A percentile compares a stretch with the other conserved stretches of the same genome.
These are phyloP conservation scores for Arthroderma sp. DNA, from an alignment of 2,329 filamentous ascomycete species.

Conservation along the genomic window DNA sequence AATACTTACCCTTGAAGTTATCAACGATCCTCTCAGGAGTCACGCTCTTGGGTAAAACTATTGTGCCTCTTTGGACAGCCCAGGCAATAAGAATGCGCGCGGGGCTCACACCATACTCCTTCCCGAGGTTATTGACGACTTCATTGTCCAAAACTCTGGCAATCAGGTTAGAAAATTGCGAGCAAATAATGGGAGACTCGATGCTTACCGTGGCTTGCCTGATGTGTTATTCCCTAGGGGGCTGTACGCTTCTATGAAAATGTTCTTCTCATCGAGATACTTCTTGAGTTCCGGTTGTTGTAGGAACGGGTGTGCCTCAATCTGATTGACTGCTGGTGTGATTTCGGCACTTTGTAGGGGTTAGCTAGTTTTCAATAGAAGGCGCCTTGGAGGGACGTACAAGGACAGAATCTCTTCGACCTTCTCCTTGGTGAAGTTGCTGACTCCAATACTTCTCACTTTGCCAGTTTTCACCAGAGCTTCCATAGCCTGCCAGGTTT, in stretches of 20 bases:
- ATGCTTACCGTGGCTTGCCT: constrained; percentile 1
- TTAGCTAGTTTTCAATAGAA: constrained; percentile 20
- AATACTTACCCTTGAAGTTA: constrained; percentile 26
- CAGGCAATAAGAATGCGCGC: constrained; percentile 43
- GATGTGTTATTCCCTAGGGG: constrained; percentile 24
- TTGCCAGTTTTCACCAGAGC: constrained; percentile 42
- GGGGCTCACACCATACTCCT: constrained; percentile 44
- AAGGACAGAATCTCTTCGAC: constrained; percentile 40
- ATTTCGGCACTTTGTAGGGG: constrained; percentile 39
- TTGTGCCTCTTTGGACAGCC: constrained; percentile 40
- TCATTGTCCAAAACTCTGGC: constrained; percentile 43
- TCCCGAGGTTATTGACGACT: constrained; percentile 46
- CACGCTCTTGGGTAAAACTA: constrained; percentile 42
- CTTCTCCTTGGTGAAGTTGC: constrained; percentile 43
- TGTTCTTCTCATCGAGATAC: constrained; percentile 38
- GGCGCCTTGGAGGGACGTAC: neutral
- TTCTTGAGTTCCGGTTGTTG: constrained; percentile 41
- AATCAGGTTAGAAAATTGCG: neutral
- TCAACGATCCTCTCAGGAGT: constrained; percentile 37
- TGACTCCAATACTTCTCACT: constrained; percentile 45
- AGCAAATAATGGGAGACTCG: neutral
- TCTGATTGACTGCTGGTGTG: constrained; percentile 61
- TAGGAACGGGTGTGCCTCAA: constrained; percentile 64
- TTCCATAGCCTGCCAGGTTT: constrained; percentile 61
- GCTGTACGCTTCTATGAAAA: constrained; percentile 40